Base-by-base conservation (phyloP, 129 eudicot species). In the Flaveria linearis region DNA sequence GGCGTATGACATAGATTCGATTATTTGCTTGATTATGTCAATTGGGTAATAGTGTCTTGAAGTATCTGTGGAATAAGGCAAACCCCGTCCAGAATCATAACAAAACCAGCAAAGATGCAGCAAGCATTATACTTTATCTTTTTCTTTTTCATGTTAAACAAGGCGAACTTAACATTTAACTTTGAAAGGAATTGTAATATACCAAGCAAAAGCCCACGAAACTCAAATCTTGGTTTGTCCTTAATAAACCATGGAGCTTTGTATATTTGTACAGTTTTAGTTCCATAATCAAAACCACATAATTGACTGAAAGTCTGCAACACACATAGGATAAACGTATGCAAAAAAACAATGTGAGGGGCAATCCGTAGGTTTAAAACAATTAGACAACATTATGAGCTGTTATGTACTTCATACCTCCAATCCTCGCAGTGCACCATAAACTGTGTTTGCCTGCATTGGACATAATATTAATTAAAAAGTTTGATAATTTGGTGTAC, bases 191-290 rank as follows among this genome's bases (percentile, higher is more conserved):
- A 71, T 41, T 15, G 53, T 62, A 51, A 74, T 84, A 47, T 82
- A 94, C 99, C 99, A 71, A 94, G 90, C 82, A 94, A 68, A 85
- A 94, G 92, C 57, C 99, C 99, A 36, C 99, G 99, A 85, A 84
- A 94, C 22, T 63, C 68, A 84, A 94, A 94, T 82, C 93, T 91
- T 12, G 99, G 99, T 75, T 86, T 82, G 87, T 94, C 99, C 81
- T 72, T 86, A 69, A 94, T 91, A 81, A 79, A 86, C 99, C 99
- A 94, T 76, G 99, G 99, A 30, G 99, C 93, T 76, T 91, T 89
- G 83, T 74, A 77, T 69, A 94, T 74, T 85, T 86, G 83, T 49
- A 94, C 90, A 71, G 85, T 28, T 86, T 94, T 94, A 80, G 87
- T 86, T 82, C 81, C 96, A 78, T 89, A 94, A 79, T 87, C 91